These are phyloP conservation scores for Musa balbisiana DNA, from an alignment of 202 grass and related monocot genomes.

Conservation along the genomic window DNA sequence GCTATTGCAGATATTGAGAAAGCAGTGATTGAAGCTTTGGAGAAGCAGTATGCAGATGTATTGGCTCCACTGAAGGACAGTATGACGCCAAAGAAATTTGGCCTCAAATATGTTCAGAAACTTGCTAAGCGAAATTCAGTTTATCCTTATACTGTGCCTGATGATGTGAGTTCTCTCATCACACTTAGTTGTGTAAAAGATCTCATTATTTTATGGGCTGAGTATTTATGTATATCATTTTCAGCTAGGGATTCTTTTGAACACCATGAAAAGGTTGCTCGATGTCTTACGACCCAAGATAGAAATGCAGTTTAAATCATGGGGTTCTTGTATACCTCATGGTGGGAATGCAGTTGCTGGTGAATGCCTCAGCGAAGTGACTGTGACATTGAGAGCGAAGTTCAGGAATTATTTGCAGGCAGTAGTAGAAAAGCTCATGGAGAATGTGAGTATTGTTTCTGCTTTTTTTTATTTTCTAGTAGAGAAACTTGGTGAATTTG, in stretches of 20 bases:
- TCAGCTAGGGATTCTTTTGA: conserved; percentile 93
- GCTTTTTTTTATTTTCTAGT: neutral
- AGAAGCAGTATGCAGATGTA: conserved; percentile 87
- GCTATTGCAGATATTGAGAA: conserved; percentile 99
- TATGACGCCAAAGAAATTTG: conserved; percentile 96
- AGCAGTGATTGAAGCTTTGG: conserved; percentile 65
- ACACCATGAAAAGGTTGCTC: conserved; percentile 91
- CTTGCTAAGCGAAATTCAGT: conserved; percentile 76
- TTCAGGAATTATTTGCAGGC: conserved; percentile 97
- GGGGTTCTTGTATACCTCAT: conserved; percentile 88
- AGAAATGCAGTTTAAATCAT: conserved; percentile 83
- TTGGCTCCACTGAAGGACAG: conserved; percentile 84
- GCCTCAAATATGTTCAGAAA: conserved; percentile 90
- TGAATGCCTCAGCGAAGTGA: conserved; percentile 79
- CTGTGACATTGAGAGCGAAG: conserved; percentile 81
- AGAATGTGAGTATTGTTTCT: conserved; percentile 60
- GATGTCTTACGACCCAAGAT: conserved; percentile 73
- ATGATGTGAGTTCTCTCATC: conserved; percentile 53
- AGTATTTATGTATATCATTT: conserved; percentile 26
- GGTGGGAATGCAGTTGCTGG: conserved; percentile 53
- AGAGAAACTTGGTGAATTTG: neutral
- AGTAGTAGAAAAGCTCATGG: conserved; percentile 82
- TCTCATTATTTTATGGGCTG: conserved; percentile 17
- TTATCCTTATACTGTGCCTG: conserved; percentile 58
- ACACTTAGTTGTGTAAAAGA: conserved; percentile 11